These are phyloP conservation scores for Cyberlindnera suaveolens DNA, from an alignment of 805 yeast genomes.

Conservation along the genomic window DNA sequence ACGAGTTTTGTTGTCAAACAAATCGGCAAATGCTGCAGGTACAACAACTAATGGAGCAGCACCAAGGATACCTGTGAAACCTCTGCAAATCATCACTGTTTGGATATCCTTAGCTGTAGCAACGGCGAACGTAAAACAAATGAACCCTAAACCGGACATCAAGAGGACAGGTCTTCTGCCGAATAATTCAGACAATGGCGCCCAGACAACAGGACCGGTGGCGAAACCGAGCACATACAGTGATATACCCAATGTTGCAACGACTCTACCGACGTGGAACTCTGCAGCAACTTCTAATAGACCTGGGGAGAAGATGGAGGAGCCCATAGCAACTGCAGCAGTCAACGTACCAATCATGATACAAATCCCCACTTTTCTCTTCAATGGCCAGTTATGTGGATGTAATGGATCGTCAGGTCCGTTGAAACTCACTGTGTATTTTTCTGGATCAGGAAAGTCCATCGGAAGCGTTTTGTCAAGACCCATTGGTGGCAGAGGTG, in stretches of 20 bases:
- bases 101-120: constrained; percentile 79
- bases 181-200: constrained; percentile 74
- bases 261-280: constrained; percentile 59
- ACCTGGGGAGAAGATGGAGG: constrained; percentile 75
- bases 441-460: constrained; percentile 52
- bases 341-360: constrained; percentile 43
- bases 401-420: constrained; percentile 76
- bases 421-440: constrained; percentile 66
- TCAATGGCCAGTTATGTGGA: constrained; percentile 71
- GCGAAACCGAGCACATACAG: constrained; percentile 91
- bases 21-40: constrained; percentile 83
- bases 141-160: constrained; percentile 49
- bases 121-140: constrained; percentile 60
- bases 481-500: constrained; percentile 57
- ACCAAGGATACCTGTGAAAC: constrained; percentile 75
- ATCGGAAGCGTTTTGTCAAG: constrained; percentile 39
- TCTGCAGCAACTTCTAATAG: constrained; percentile 39
- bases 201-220: constrained; percentile 87
- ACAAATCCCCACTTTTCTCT: constrained; percentile 41
- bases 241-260: constrained; percentile 71
- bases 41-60: constrained; percentile 83
- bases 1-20: constrained; percentile 58
- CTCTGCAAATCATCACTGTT: constrained; percentile 70
- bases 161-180: constrained; percentile 64
- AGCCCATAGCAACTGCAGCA: constrained; percentile 60